Evolutionary conservation across 2,329 filamentous ascomycete species (phyloP), one percentile per base, ranked within the genome.

Genomic region (Dichotomopilus funicola): DNA sequence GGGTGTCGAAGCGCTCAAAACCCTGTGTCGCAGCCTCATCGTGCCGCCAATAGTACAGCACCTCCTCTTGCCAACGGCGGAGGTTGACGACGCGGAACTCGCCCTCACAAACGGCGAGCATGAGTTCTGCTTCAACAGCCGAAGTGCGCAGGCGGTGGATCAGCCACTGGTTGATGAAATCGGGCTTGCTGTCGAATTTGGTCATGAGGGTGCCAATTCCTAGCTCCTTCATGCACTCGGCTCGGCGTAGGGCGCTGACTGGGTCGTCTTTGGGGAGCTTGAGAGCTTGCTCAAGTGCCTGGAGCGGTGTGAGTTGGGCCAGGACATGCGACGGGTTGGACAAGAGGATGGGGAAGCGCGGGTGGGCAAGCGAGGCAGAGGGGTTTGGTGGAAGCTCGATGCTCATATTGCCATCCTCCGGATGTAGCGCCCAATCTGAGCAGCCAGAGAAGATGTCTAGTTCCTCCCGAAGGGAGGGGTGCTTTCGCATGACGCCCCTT

Each of bases 111-210:
- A 69, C 66, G 8, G 67, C 63, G 57, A 75, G 73, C 6, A 81
- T 68, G 2, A 75, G 63, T 54, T 73, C 67, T 1, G 69, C 75
- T 57, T 78, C 73, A 54, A 79, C 63, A 0, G 75, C 69, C 2
- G 75, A 78, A 11, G 70, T 67, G 38, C 77, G 73, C 42, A 82
- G 69, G 43, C 75, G 73, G 48, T 81, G 75, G 10, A 81, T 69
- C 2, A 82, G 66, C 79, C 79, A 82, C 42, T 76, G 70, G 59
- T 75, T 76, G 61, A 82, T 72, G 54, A 72, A 78, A 49, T 78
- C 73, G 1, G 65, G 66, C 59, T 73, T 76, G 60, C 72, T 70
- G 2, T 70, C 71, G 2, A 66, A 62, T 2, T 73, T 71, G 31
- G 60, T 61, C 49, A 79, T 64, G 9, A 79, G 69, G 5, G 66